A percentile compares a stretch with the other conserved stretches of the same genome.
These are phyloP conservation scores for Crithidia brevicula DNA, from an alignment of 208 protist species.

Conservation along the genomic window DNA sequence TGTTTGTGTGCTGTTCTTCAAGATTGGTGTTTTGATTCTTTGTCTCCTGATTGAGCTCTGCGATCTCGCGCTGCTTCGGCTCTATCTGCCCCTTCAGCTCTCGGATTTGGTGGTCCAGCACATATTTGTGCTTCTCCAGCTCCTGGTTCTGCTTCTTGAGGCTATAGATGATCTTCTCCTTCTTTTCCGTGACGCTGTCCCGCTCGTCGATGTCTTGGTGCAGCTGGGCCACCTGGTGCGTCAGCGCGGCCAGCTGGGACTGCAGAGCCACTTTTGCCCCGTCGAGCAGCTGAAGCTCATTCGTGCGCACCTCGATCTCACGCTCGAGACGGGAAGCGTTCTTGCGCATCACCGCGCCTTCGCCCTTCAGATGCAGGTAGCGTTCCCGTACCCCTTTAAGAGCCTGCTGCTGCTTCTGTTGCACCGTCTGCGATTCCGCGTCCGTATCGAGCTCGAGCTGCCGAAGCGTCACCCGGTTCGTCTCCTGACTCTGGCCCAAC, in stretches of 20 bases:
- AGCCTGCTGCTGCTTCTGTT: conserved; percentile 72
- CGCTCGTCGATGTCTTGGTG: conserved; percentile 95
- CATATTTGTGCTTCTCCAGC: conserved; percentile 98
- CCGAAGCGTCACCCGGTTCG: conserved; percentile 83
- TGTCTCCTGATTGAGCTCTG: conserved; percentile 90
- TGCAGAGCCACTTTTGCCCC: conserved; percentile 72
- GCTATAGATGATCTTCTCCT: conserved; percentile 97
- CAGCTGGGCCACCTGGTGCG: conserved; percentile 87
- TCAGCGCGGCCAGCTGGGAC: conserved; percentile 84
- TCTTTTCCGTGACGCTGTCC: conserved; percentile 94
- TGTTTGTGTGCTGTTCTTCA: conserved; percentile 90
- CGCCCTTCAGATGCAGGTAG: conserved; percentile 94
- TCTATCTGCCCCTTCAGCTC: conserved; percentile 98
- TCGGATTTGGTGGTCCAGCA: conserved; percentile 98
- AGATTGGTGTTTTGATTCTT: conserved; percentile 93
- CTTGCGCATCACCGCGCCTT: conserved; percentile 95
- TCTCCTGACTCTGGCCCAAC: conserved; percentile 69
- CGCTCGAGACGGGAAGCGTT: conserved; percentile 91
- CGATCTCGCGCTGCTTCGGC: conserved; percentile 95
- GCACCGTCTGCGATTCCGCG: conserved; percentile 89
- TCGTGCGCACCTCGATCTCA: conserved; percentile 89
- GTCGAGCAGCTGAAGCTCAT: conserved; percentile 76
- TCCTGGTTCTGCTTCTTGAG: conserved; percentile 98
- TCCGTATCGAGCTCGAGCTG: conserved; percentile 96
- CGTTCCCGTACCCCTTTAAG: conserved; percentile 81